Evolutionary conservation across 1,284 basidiomycete species (phyloP), one percentile per base, ranked within the genome.

Genomic region (Takashimella koratensis): DNA sequence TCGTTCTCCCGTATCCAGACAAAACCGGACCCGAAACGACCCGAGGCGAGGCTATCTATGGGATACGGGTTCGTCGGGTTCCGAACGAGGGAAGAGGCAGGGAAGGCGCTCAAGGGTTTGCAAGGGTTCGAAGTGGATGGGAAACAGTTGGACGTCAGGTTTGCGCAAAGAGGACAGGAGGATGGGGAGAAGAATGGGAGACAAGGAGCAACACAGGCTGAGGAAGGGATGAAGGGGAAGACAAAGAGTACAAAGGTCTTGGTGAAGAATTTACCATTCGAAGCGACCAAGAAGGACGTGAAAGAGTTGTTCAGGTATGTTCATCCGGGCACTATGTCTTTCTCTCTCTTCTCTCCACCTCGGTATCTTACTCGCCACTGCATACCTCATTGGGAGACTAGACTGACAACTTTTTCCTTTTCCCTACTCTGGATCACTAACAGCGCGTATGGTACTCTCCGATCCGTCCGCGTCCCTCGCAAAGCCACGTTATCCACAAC

Each of bases 41-140:
- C 84, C 0, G 74, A 74, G 4, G 68, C 77, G 16, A 79, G 82
- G 43, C 77, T 95, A 41, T 91, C 88, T 67, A 94, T 96, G 92
- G 93, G 94, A 0, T 98, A 94, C 71, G 95, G 93, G 0, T 98
- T 98, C 68, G 83, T 96, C 27, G 95, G 94, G 3, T 98, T 98
- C 79, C 84, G 83, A 70, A 85, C 85, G 25, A 75, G 76, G 1
- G 86, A 88, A 22, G 83, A 81, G 4, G 94, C 95, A 36, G 80
- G 82, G 68, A 82, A 81, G 55, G 95, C 88, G n/a, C 65, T 90
- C 62, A 83, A 84, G 66, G 85, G 85, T 49, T 83, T 94, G 77
- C 83, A 92, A 59, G 88, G 87, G 0, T 86, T 88, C 62, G 83
- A 87, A 45, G 79, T 98, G 10, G 95, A 97, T 70, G 93, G 93